phyloP scores from a whole-genome alignment of 148 eudicot genomes.

The Diospyros lotus region DNA sequence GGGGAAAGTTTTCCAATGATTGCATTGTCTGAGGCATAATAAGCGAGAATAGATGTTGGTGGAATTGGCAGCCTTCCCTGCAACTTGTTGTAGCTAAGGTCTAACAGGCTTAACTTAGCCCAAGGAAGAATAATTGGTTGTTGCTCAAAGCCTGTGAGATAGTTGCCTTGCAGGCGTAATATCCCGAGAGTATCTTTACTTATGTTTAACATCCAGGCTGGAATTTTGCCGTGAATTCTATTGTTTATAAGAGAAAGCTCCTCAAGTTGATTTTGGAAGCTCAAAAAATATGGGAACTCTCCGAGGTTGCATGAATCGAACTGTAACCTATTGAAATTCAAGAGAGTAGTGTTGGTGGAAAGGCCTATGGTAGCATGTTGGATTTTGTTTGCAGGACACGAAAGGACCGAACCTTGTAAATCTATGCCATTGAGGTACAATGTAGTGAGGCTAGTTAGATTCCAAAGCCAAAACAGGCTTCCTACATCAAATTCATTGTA shows the following conservation, averaged over 20 bases:
- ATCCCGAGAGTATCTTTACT: background rate
- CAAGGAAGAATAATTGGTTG: conserved; percentile 1
- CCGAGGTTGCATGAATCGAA: conserved; percentile 5
- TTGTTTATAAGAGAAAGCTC: conserved; percentile 9
- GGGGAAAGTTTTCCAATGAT: conserved; percentile 25
- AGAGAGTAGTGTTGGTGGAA: background rate
- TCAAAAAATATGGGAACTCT: conserved; percentile 16
- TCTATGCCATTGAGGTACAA: background rate
- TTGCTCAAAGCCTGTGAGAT: conserved; percentile 9
- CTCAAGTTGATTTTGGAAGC: conserved; percentile 8
- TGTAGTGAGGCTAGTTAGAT: background rate
- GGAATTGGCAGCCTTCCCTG: conserved; percentile 19
- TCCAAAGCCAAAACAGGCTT: conserved; percentile 7
- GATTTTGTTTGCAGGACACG: conserved; percentile 17
- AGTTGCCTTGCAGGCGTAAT: background rate
- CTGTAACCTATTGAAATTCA: background rate
- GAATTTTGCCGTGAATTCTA: conserved; percentile 23
- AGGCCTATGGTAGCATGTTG: background rate
- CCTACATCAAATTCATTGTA: background rate
- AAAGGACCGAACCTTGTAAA: conserved; percentile 13
- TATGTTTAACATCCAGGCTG: conserved; percentile 17
- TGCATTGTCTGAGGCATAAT: conserved; percentile 17
- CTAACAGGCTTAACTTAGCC: background rate
- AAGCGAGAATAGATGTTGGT: conserved; percentile 2
- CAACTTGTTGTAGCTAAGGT: conserved; percentile 10